A percentile compares a stretch with the other conserved stretches of the same genome.
phyloP scores from a whole-genome alignment of 1,139 yeast species.

The Zygoascus sp. region DNA sequence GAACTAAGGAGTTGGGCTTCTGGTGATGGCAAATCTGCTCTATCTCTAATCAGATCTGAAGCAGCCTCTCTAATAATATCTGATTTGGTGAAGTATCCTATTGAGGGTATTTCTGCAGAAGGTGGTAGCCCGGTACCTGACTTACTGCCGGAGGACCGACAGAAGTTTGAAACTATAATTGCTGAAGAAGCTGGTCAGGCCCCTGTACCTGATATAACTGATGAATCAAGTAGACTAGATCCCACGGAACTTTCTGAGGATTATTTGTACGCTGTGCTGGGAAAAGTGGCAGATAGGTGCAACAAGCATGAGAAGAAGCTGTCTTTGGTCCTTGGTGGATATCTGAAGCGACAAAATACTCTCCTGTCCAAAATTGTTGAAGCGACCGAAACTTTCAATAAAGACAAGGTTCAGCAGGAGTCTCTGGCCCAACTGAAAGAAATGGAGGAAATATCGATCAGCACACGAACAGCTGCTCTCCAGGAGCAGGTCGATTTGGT shows the following conservation, averaged over 20 bases:
- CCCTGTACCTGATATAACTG: not conserved
- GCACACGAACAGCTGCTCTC: constrained; percentile 33
- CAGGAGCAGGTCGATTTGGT: constrained; percentile 42
- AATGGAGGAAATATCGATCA: constrained; percentile 37
- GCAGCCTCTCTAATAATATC: constrained; percentile 42
- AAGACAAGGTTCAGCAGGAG: constrained; percentile 28
- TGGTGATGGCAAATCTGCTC: constrained; percentile 10
- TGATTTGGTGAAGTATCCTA: constrained; percentile 42
- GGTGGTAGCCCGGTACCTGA: constrained; percentile 35
- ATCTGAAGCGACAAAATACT: constrained; percentile 33
- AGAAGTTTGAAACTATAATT: constrained; percentile 35
- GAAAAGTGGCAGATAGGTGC: constrained; percentile 31
- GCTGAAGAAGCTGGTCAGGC: constrained; percentile 25
- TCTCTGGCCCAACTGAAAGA: constrained; percentile 29
- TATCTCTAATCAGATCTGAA: constrained; percentile 37
- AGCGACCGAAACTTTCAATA: constrained; percentile 29
- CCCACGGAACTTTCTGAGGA: not conserved
- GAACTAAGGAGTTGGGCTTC: not conserved
- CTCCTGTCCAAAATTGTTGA: constrained; percentile 31
- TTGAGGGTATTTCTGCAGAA: constrained; percentile 20
- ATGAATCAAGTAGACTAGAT: not conserved
- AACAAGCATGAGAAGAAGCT: constrained; percentile 38
- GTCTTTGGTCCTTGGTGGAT: constrained; percentile 36
- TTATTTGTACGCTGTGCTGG: constrained; percentile 16
- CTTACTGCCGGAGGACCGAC: constrained; percentile 39